These are phyloP conservation scores for Diaporthe vexans DNA, from an alignment of 2,329 filamentous ascomycete species.

Conservation along the genomic window DNA sequence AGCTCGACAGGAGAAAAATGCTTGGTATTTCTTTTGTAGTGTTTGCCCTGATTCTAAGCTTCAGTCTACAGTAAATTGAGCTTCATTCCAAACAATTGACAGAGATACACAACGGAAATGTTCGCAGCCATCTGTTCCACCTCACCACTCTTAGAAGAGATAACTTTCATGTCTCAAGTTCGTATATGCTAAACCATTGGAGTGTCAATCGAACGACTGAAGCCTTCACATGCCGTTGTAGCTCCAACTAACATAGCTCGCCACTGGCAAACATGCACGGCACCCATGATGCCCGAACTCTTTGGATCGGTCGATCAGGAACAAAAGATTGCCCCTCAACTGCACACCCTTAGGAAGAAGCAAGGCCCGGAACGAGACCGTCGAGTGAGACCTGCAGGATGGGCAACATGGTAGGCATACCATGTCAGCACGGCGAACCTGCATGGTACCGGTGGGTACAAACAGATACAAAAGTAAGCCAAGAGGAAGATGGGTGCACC, in stretches of 20 bases:
- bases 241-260: neutral
- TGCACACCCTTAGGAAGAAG: slow-evolving; percentile 7
- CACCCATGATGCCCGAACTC: neutral
- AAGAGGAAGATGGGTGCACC: too few species aligned
- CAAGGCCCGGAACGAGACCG: neutral
- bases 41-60: slow-evolving; percentile 15
- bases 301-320: slow-evolving; percentile 7
- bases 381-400: slow-evolving; percentile 22
- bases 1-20: slow-evolving; percentile 11
- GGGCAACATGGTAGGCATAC: slow-evolving; percentile 9
- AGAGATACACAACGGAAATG: neutral
- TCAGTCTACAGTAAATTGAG: slow-evolving; percentile 3
- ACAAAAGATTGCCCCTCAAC: neutral
- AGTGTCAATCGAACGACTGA: slow-evolving; percentile 9
- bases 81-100: neutral
- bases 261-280: neutral
- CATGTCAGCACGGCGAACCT: neutral
- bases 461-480: neutral
- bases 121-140: neutral
- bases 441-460: slow-evolving; percentile 19
- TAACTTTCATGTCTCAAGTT: neutral
- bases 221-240: slow-evolving; percentile 15
- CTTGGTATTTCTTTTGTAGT: slow-evolving; percentile 19
- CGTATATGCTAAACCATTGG: slow-evolving; percentile 4
- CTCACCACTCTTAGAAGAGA: neutral